These are phyloP conservation scores for Leccinellum rugosiceps DNA, from an alignment of 768 basidiomycete species.

Conservation along the genomic window DNA sequence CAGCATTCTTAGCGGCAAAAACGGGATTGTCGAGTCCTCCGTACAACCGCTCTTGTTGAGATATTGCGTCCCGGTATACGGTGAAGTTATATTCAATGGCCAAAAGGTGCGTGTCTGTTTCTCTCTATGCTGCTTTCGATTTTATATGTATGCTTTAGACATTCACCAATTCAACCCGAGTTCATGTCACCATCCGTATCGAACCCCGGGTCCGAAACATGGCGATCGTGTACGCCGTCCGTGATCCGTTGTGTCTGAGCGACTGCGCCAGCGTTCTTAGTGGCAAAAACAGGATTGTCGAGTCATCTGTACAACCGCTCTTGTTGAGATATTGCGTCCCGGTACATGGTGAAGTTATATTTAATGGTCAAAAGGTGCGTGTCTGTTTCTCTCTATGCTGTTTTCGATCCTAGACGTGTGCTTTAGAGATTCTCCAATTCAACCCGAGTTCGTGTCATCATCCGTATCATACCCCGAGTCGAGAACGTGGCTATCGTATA, in stretches of 20 bases:
- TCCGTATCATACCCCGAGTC: no score
- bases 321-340: slow-evolving; percentile 90
- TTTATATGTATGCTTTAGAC: slow-evolving; percentile 37
- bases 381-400: no score
- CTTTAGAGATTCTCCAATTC: slow-evolving; percentile 75
- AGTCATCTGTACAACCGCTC: slow-evolving; percentile 87
- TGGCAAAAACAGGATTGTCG: slow-evolving; percentile 90
- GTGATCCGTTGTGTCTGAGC: no score
- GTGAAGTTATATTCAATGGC: slow-evolving; percentile 81
- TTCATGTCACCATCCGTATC: no score
- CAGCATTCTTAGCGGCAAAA: slow-evolving; percentile 61
- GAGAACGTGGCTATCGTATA: no score
- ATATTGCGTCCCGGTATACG: slow-evolving; percentile 84
- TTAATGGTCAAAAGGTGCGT: slow-evolving; percentile 74
- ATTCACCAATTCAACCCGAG: slow-evolving; percentile 81
- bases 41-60: slow-evolving; percentile 82
- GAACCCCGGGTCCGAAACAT: no score
- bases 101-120: slow-evolving; percentile 52
- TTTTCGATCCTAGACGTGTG: slow-evolving; percentile 3
- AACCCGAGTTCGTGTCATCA: slow-evolving; percentile 82
- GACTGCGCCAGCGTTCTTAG: slow-evolving; percentile 35
- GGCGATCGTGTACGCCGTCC: no score
- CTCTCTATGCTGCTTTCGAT: no score
- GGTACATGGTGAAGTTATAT: slow-evolving; percentile 72
- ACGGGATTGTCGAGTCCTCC: slow-evolving; percentile 92